Evolutionary conservation across 352 stramenopile species (phyloP).

Genomic region (Phytophthora hybrid): DNA sequence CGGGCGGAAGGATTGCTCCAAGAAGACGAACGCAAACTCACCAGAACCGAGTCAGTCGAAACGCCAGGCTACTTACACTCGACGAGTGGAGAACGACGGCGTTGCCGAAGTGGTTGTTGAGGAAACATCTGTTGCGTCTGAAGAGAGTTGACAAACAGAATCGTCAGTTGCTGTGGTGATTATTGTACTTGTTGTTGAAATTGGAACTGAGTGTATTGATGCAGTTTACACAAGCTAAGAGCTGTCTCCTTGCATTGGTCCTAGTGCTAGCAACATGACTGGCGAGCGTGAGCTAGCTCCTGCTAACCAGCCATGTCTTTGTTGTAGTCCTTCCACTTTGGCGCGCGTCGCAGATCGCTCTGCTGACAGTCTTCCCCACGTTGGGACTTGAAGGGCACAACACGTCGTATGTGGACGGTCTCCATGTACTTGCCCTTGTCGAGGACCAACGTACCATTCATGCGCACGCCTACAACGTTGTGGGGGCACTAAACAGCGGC

Average conservation of each 20-base stretch:
- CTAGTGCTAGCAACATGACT: constrained; percentile 1
- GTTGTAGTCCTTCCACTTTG: not conserved
- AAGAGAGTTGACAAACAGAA: not conserved
- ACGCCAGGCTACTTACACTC: not conserved
- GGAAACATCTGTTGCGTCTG: too few relatives aligned
- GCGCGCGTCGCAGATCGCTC: not conserved
- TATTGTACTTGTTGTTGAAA: constrained; percentile 6
- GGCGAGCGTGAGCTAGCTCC: constrained; percentile 1
- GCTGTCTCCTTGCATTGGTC: not conserved
- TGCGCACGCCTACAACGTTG: not conserved
- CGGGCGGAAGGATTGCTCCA: not conserved
- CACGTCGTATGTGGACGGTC: not conserved
- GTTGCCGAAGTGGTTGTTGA: too few relatives aligned
- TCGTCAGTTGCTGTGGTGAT: not conserved
- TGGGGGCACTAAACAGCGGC: not conserved
- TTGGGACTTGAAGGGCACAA: not conserved
- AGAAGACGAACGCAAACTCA: not conserved
- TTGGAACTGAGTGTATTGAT: constrained; percentile 8
- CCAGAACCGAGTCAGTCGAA: not conserved
- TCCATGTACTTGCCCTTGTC: not conserved
- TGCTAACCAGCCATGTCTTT: not conserved
- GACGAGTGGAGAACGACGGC: too few relatives aligned
- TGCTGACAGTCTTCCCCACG: not conserved
- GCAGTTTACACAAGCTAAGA: constrained; percentile 1
- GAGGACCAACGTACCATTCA: not conserved